Evolutionary conservation across 2,329 filamentous ascomycete species (phyloP), one percentile per base, ranked within the genome.

Genomic region (Xylariaceae sp.): DNA sequence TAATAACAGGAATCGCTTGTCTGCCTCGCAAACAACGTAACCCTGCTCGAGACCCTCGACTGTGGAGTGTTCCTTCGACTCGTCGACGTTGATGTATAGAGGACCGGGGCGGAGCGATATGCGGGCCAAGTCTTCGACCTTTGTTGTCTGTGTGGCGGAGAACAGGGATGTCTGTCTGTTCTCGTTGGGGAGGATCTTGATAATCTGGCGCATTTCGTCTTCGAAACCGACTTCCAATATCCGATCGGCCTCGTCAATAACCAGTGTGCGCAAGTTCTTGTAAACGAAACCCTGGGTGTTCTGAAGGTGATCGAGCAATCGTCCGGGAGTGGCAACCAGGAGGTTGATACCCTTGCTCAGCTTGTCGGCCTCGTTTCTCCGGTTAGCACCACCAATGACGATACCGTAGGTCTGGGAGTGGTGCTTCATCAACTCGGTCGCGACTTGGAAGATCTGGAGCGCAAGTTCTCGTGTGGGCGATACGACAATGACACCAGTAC

Each of bases 181-280:
- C 59, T 95, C 87, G 66, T 88, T 88, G 51, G 92, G 90, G 15
- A 97, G 78, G 57, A 97, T 94, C 80, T 95, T 95, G 75, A 97
- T 88, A 67, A 99, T 96, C 73, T 95, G 88, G 65, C 90, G 84
- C 89, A 99, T 96, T 77, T 99, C 94, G 71, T 97, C 94, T 75
- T 99, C 94, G 80, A 99, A 99, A 68, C 94, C 93, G 63, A 97
- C 90, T 77, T 99, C 94, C 50, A 99, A 79, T 64, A 99, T 97
- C 52, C 94, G 88, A 73, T 99, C 94, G 15, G 94, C 94, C 77
- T 99, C 94, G 69, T 99, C 94, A 66, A 97, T 97, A 66, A 99
- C 85, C 41, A 99, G 81, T 1, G 91, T 89, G 74, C 92, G 96
- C 81, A 71, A 58, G n/a, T 71, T 71, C 47, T 71, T 71, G 55